Evolutionary conservation across 805 yeast genomes (phyloP).

Genomic region (Schwanniomyces sp.): DNA sequence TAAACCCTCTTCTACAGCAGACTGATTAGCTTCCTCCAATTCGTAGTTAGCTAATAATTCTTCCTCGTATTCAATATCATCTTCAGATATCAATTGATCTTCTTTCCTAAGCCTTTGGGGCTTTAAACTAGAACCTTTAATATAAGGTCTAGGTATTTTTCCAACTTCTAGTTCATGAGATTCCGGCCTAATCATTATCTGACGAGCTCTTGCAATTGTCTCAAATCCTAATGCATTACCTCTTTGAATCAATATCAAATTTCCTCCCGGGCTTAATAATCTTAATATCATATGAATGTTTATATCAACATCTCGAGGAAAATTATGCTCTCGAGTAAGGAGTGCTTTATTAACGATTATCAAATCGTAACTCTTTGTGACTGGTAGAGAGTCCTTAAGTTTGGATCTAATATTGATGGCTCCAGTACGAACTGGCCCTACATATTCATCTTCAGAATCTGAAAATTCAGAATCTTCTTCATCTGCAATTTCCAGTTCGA

Average conservation of each 20-base stretch:
- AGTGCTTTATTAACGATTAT: constrained; percentile 83
- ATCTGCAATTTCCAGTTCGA: constrained; percentile 3
- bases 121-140: constrained; percentile 46
- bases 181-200: constrained; percentile 85
- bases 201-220: constrained; percentile 85
- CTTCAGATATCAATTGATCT: constrained; percentile 36
- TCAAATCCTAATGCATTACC: constrained; percentile 93
- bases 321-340: constrained; percentile 54
- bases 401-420: constrained; percentile 54
- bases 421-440: constrained; percentile 56
- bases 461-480: constrained; percentile 6
- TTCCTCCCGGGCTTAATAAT: constrained; percentile 75
- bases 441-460: constrained; percentile 18
- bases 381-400: constrained; percentile 53
- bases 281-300: constrained; percentile 58
- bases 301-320: constrained; percentile 73
- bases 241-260: constrained; percentile 75
- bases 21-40: constrained; percentile 11
- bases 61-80: constrained; percentile 31
- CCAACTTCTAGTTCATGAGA: constrained; percentile 52
- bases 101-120: constrained; percentile 37
- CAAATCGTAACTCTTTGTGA: constrained; percentile 64
- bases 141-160: constrained; percentile 70
- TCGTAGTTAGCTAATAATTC: constrained; percentile 27
- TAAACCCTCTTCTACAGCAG: constrained; percentile 5